phyloP scores from a whole-genome alignment of 768 basidiomycete species.

The Suillus ampliporus region DNA sequence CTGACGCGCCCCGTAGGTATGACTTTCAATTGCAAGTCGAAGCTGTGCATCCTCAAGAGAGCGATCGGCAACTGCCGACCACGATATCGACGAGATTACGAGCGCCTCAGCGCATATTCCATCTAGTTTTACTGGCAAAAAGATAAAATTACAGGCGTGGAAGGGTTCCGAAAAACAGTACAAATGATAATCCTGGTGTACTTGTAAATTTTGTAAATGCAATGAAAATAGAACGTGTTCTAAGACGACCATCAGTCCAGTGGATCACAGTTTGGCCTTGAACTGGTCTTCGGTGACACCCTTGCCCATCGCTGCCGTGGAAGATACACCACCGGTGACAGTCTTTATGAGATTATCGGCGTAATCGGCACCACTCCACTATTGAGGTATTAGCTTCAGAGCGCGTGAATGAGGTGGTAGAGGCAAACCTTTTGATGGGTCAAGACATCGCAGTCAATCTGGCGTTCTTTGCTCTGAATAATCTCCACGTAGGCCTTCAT shows the following conservation, averaged over 20 bases:
- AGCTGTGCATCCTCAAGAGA: background rate
- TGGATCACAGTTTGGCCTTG: constrained; percentile 48
- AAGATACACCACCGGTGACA: constrained; percentile 95
- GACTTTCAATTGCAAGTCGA: background rate
- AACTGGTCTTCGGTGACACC: constrained; percentile 96
- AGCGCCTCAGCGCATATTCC: background rate
- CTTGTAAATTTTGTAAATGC: constrained; percentile 7
- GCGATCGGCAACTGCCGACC: constrained; percentile 8
- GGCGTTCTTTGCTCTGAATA: constrained; percentile 90
- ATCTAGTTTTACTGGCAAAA: background rate
- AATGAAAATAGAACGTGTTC: constrained; percentile 6
- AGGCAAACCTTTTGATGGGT: constrained; percentile 90
- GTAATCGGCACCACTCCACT: constrained; percentile 97
- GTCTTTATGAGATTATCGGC: constrained; percentile 92
- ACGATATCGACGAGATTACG: background rate
- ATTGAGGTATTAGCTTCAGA: constrained; percentile 22
- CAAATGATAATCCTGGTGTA: constrained; percentile 5
- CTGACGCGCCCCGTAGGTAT: background rate
- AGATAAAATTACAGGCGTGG: background rate
- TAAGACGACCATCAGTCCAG: background rate
- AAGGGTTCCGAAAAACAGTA: background rate
- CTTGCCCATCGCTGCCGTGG: constrained; percentile 98
- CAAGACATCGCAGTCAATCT: constrained; percentile 93
- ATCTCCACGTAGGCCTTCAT: constrained; percentile 99
- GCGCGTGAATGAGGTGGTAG: background rate